Conservation (phyloP, 768 basidiomycete genomes). For the Tylopilus vinaceipallidus region DNA sequence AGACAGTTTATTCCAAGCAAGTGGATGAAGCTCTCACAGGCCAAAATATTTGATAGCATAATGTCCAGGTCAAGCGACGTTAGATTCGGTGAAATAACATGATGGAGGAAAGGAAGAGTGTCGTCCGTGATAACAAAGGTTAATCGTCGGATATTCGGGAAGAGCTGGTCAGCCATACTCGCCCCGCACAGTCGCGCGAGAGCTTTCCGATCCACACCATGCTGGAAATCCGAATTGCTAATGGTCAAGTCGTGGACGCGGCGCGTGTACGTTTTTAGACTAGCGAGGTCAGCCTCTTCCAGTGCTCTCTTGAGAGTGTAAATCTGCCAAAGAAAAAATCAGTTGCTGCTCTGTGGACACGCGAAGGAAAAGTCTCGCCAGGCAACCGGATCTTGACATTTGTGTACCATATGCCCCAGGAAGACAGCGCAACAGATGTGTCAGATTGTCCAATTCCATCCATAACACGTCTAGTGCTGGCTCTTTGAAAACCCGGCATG, state of each 20-base stretch:
- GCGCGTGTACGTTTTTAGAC: neutral
- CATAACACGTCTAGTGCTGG: neutral
- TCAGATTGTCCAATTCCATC: neutral
- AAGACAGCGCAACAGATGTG: neutral
- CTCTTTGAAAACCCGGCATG: neutral
- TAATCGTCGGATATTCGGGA: neutral
- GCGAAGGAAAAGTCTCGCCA: neutral
- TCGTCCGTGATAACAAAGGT: neutral
- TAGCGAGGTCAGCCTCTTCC: neutral
- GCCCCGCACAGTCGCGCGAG: neutral
- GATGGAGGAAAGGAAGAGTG: neutral
- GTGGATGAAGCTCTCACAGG: neutral
- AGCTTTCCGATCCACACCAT: neutral
- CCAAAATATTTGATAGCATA: neutral
- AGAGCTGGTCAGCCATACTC: neutral
- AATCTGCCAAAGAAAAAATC: neutral
- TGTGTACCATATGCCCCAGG: neutral
- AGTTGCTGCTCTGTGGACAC: neutral
- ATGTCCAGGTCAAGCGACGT: neutral
- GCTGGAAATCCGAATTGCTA: fast-evolving
- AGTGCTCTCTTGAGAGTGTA: neutral
- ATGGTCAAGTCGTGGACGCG: neutral
- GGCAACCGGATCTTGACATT: too few relatives aligned
- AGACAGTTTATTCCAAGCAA: neutral
- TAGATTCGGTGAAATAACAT: neutral